phyloP scores from a whole-genome alignment of 306 rosid species.

The Carpinus viminea region DNA sequence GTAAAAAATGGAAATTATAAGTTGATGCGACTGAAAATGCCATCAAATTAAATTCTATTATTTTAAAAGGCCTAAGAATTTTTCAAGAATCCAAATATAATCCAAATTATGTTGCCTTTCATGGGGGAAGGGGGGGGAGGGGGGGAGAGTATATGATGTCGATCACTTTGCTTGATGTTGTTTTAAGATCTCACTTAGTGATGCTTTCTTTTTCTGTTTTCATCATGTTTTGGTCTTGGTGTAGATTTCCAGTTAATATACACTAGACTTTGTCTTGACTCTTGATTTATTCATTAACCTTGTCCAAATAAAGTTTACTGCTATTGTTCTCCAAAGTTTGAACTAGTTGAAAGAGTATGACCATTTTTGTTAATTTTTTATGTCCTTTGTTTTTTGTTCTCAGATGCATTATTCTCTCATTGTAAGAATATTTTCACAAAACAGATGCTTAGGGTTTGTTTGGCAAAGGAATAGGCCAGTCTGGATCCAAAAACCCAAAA shows the following conservation, averaged over 20 bases:
- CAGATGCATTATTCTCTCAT: no score
- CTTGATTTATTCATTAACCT: neutral
- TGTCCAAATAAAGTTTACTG: neutral
- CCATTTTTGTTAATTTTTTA: no score
- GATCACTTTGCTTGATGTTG: neutral
- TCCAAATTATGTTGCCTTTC: neutral
- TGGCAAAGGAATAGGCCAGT: no score
- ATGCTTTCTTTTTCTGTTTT: neutral
- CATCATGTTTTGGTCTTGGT: neutral
- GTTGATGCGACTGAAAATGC: no score
- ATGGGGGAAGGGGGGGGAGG: neutral
- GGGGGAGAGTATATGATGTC: neutral
- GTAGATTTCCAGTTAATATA: neutral
- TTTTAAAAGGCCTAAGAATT: no score
- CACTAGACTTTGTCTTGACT: neutral
- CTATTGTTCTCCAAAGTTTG: neutral
- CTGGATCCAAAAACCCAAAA: no score
- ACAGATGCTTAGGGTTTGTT: no score
- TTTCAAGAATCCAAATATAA: no score
- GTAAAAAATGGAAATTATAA: no score
- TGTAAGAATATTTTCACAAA: no score
- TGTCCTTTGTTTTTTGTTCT: no score
- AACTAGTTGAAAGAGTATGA: neutral
- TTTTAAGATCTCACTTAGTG: neutral
- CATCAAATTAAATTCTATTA: no score